Conservation (phyloP, 2,329 filamentous ascomycete genomes). For the Aphanocladium album region DNA sequence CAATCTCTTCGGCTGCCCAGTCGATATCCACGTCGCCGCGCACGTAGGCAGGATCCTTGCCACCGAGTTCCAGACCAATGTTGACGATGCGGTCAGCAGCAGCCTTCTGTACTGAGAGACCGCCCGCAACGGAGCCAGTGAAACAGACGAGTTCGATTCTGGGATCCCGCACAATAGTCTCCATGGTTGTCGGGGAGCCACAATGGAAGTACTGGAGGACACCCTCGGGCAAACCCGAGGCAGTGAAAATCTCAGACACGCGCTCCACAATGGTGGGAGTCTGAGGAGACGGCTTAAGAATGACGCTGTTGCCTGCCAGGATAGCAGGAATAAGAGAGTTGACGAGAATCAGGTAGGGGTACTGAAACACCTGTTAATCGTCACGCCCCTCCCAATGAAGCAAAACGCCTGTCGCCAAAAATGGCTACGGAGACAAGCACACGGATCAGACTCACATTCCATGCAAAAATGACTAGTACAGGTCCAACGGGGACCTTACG, state of each 20-base stretch:
- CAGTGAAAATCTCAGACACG: conserved; percentile 66
- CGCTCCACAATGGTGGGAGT: conserved; percentile 90
- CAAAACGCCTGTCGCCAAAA: conserved; percentile 14
- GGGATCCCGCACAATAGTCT: conserved; percentile 71
- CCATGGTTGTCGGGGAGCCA: conserved; percentile 71
- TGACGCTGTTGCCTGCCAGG: conserved; percentile 82
- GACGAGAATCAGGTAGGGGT: conserved; percentile 88
- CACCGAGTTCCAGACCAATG: conserved; percentile 86
- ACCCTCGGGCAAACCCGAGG: conserved; percentile 75
- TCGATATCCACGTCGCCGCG: conserved; percentile 78
- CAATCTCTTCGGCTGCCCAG: conserved; percentile 91
- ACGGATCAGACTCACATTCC: conserved; percentile 66
- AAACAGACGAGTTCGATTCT: conserved; percentile 82
- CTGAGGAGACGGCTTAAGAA: conserved; percentile 91
- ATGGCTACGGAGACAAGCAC: neutral
- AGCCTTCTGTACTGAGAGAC: conserved; percentile 78
- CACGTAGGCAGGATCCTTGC: conserved; percentile 92
- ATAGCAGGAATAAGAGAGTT: conserved; percentile 93
- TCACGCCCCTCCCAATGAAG: neutral
- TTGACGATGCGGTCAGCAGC: conserved; percentile 79
- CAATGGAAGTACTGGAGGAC: conserved; percentile 92
- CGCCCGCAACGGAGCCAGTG: conserved; percentile 86
- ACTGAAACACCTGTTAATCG: conserved; percentile 46
- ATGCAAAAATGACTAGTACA: conserved; percentile 85
- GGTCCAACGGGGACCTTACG: conserved; percentile 84